Percentiles rank a stretch among this genome's conserved stretches.
These are phyloP conservation scores for Citrullus mucosospermus DNA, from an alignment of 306 rosid genomes.

Conservation along the genomic window DNA sequence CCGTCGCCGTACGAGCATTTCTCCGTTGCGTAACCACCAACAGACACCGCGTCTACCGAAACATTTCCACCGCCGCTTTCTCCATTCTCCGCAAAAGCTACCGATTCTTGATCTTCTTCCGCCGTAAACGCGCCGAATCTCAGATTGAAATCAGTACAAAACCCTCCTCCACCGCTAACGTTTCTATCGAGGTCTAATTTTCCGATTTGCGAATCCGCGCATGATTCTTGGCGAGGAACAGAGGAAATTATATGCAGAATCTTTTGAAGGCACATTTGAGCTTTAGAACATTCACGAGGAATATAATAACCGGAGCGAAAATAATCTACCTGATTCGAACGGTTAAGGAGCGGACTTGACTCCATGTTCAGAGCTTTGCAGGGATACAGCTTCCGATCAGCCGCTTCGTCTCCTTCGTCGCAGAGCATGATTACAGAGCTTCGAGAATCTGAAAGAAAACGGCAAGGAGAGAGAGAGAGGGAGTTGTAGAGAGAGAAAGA, in stretches of 20 bases:
- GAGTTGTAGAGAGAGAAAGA: background rate
- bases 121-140: background rate
- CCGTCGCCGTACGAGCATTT: background rate
- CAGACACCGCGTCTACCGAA: background rate
- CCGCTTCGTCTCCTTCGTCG: background rate
- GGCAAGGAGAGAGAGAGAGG: background rate
- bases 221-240: conserved; percentile 7
- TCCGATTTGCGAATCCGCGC: background rate
- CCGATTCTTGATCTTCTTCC: conserved; percentile 12
- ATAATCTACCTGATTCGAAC: conserved; percentile 13
- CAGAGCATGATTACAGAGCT: background rate
- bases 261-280: conserved; percentile 39
- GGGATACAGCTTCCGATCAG: background rate
- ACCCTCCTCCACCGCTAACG: background rate
- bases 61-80: background rate
- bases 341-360: background rate
- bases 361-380: conserved; percentile 13
- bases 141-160: conserved; percentile 24
- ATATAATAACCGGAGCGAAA: background rate
- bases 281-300: conserved; percentile 22
- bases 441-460: background rate
- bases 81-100: background rate
- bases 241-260: conserved; percentile 35
- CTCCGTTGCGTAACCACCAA: background rate
- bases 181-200: background rate